phyloP scores from a whole-genome alignment of 2,329 filamentous ascomycete species.

The Phialocephala subalpina region DNA sequence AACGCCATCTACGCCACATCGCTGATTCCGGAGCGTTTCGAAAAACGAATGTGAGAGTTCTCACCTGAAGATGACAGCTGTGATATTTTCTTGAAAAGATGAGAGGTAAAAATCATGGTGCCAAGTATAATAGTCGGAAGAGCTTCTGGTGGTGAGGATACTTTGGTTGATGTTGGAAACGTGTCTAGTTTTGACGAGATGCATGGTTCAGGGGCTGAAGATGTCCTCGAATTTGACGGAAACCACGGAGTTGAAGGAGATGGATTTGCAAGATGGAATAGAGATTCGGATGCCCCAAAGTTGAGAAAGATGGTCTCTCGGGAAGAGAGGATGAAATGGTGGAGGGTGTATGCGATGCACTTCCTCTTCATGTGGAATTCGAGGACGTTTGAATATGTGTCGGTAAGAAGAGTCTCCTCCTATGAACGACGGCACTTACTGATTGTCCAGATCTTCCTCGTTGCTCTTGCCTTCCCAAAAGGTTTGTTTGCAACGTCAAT shows the following conservation, averaged over 20 bases:
- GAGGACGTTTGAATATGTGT: slow-evolving; percentile 62
- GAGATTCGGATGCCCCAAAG: background rate
- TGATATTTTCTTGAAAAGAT: background rate
- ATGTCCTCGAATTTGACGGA: background rate
- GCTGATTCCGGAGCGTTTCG: background rate
- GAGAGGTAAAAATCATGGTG: background rate
- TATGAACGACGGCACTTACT: background rate
- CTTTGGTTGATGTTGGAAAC: background rate
- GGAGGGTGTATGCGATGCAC: slow-evolving; percentile 57
- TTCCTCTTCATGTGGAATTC: slow-evolving; percentile 63
- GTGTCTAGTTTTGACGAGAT: background rate
- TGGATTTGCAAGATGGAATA: background rate
- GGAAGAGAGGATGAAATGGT: slow-evolving; percentile 30
- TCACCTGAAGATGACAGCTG: background rate
- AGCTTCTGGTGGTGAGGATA: background rate
- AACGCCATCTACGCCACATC: slow-evolving; percentile 10
- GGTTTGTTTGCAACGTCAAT: slow-evolving; percentile 48
- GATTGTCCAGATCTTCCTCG: slow-evolving; percentile 49
- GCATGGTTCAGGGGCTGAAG: slow-evolving; percentile 5
- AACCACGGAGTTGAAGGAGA: background rate
- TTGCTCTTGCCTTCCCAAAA: slow-evolving; percentile 53
- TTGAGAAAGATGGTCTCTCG: slow-evolving; percentile 2
- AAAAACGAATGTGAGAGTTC: background rate
- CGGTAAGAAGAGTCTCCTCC: slow-evolving; percentile 42
- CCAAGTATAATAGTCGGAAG: background rate